Conservation (phyloP, 257 asterid species). For the Jasminum sambac region DNA sequence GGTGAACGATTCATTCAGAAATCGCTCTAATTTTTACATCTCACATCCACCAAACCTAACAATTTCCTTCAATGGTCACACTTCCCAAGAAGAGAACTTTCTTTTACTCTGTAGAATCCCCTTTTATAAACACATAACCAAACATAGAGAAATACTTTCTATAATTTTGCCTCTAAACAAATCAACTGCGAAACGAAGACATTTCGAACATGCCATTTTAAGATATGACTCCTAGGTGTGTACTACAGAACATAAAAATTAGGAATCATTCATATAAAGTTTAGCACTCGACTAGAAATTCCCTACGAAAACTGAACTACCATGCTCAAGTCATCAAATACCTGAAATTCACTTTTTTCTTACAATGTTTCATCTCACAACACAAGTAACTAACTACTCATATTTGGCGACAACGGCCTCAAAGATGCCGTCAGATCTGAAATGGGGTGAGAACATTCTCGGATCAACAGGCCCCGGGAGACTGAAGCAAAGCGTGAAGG, state of each 20-base stretch:
- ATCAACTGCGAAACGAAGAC: not conserved
- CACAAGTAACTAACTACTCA: conserved; percentile 27
- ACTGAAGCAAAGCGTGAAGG: conserved; percentile 66
- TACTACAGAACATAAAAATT: not conserved
- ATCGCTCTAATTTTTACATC: too few species aligned
- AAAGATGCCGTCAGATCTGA: conserved; percentile 77
- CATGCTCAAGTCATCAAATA: not conserved
- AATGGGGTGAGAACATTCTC: conserved; percentile 53
- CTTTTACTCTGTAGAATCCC: too few species aligned
- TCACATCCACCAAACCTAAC: too few species aligned
- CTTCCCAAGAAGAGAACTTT: too few species aligned
- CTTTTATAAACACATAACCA: too few species aligned
- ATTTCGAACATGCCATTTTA: not conserved
- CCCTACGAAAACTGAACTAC: too few species aligned
- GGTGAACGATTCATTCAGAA: too few species aligned
- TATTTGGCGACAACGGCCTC: conserved; percentile 65
- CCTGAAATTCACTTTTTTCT: not conserved
- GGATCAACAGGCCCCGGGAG: conserved; percentile 93
- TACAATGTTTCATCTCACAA: not conserved
- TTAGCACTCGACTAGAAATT: too few species aligned
- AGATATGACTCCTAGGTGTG: not conserved
- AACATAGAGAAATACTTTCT: too few species aligned
- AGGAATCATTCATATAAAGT: not conserved
- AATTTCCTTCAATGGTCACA: too few species aligned
- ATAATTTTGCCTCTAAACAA: not conserved